Conservation (phyloP, 352 stramenopile species). For the Pythium pectinolyticum region DNA sequence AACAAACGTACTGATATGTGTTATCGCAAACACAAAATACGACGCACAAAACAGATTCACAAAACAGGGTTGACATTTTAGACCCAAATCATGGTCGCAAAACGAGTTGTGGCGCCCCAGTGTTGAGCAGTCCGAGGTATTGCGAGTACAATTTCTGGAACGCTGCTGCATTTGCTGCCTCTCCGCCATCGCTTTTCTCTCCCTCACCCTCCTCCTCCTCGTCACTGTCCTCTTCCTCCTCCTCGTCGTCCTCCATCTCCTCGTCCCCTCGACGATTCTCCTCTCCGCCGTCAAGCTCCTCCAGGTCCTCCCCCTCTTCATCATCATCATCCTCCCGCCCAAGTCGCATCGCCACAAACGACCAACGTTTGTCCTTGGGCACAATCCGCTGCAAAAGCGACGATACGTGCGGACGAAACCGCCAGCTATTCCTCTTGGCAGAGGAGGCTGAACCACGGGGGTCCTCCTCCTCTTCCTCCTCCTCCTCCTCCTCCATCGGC, state of each 20-base stretch:
- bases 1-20: no score
- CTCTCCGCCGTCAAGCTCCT: not conserved
- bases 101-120: slow-evolving; percentile 10
- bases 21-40: no score
- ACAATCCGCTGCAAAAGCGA: slow-evolving; percentile 18
- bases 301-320: not conserved
- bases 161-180: slow-evolving; percentile 20
- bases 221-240: not conserved
- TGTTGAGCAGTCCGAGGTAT: slow-evolving; percentile 47
- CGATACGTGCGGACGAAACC: slow-evolving; percentile 11
- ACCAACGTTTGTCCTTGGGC: slow-evolving; percentile 3
- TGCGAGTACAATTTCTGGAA: slow-evolving; percentile 44
- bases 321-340: not conserved
- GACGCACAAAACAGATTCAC: no score
- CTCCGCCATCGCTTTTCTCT: not conserved
- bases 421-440: not conserved
- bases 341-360: not conserved
- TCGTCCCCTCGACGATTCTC: not conserved
- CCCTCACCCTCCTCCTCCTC: not conserved
- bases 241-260: not conserved
- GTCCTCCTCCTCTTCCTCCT: not conserved
- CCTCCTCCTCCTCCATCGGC: not conserved
- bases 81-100: no score
- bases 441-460: not conserved
- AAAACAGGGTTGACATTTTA: no score